Conservation (phyloP, 2,329 filamentous ascomycete genomes). For the Penicillium expansum region DNA sequence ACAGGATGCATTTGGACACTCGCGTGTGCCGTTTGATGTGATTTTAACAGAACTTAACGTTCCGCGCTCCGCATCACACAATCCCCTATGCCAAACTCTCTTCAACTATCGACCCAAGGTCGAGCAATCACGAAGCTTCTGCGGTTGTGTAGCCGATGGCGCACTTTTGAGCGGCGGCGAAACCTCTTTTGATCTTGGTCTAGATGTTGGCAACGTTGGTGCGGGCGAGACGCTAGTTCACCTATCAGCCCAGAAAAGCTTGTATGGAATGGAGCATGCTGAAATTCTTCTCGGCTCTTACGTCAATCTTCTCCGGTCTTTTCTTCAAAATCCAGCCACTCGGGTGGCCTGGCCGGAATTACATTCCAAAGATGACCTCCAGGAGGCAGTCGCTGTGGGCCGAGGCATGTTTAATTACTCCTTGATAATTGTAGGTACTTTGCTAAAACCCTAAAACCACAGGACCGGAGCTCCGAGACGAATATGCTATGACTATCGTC, state of each 20-base stretch:
- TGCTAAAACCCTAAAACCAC: not conserved
- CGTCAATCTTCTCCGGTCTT: slow-evolving; percentile 18
- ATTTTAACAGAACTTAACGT: slow-evolving; percentile 47
- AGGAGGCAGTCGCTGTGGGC: slow-evolving; percentile 13
- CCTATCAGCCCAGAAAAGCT: slow-evolving; percentile 30
- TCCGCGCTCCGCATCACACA: slow-evolving; percentile 38
- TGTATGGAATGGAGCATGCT: slow-evolving; percentile 31
- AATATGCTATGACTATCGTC: slow-evolving; percentile 37
- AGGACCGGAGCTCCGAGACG: slow-evolving; percentile 22
- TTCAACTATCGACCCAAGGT: slow-evolving; percentile 47
- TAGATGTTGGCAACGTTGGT: slow-evolving; percentile 41
- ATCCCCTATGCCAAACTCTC: slow-evolving; percentile 52
- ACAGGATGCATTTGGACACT: slow-evolving; percentile 43
- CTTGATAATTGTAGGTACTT: not conserved
- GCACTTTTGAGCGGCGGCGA: slow-evolving; percentile 17
- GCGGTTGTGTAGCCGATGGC: slow-evolving; percentile 15
- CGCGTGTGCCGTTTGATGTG: slow-evolving; percentile 50
- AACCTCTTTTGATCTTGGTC: slow-evolving; percentile 33
- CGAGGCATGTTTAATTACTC: slow-evolving; percentile 12
- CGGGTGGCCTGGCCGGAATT: slow-evolving; percentile 18
- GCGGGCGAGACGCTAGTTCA: slow-evolving; percentile 18
- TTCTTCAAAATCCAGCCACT: slow-evolving; percentile 19
- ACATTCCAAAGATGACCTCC: slow-evolving; percentile 14
- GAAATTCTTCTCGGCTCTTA: slow-evolving; percentile 23
- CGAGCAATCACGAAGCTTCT: slow-evolving; percentile 28